A percentile compares a stretch with the other conserved stretches of the same genome.
These are phyloP conservation scores for Setaria viridis DNA, from an alignment of 202 grass and related monocot species.

Conservation along the genomic window DNA sequence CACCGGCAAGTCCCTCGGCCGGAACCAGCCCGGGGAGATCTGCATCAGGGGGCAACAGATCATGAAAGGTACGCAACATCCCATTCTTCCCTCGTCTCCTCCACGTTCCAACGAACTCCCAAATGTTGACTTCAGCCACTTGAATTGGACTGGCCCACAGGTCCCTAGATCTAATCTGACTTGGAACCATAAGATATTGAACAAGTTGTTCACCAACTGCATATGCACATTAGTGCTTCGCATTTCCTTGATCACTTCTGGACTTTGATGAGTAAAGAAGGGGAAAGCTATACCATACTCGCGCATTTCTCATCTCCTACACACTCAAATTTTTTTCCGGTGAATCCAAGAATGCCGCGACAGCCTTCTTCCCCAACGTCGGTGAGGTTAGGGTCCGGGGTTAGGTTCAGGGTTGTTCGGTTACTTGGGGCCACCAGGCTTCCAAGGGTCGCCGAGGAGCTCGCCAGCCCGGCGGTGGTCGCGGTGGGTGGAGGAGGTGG, in stretches of 20 bases:
- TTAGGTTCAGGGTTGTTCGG: no score
- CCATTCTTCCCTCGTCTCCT: no score
- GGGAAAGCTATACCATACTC: no score
- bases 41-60: conserved; percentile 80
- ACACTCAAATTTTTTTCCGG: no score
- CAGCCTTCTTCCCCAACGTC: no score
- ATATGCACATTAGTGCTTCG: neutral
- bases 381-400: no score
- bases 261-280: neutral
- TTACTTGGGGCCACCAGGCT: no score
- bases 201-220: conserved; percentile 22
- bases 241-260: neutral
- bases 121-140: conserved; percentile 19
- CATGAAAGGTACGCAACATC: conserved; percentile 70
- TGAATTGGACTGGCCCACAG: neutral
- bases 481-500: no score
- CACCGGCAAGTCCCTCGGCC: conserved; percentile 54
- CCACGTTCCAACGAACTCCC: neutral
- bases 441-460: no score
- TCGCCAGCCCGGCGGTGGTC: no score
- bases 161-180: conserved; percentile 35
- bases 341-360: no score
- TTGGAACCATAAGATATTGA: neutral
- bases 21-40: conserved; percentile 65
- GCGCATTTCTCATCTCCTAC: no score